phyloP scores from a whole-genome alignment of 306 rosid species.

The Corylus americana region DNA sequence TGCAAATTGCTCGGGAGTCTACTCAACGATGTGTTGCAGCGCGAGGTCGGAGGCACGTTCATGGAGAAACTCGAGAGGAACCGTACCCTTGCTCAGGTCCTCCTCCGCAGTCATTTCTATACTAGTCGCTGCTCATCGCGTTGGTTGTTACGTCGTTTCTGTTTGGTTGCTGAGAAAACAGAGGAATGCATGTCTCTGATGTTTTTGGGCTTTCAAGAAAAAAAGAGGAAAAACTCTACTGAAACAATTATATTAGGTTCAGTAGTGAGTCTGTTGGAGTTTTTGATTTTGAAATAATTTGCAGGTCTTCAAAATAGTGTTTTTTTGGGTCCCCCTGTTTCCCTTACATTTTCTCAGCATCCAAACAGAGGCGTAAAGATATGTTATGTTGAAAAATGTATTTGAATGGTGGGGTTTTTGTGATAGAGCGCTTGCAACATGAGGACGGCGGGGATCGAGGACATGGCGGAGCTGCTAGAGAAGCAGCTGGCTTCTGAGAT shows the following conservation, averaged over 20 bases:
- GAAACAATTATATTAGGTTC: background rate
- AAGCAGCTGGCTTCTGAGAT: slow-evolving; percentile 85
- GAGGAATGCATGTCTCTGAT: background rate
- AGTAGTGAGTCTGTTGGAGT: background rate
- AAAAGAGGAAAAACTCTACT: background rate
- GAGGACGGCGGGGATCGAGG: slow-evolving; percentile 85
- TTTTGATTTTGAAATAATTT: background rate
- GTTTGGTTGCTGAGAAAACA: slow-evolving; percentile 30
- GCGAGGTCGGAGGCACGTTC: slow-evolving; percentile 64
- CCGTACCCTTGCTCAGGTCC: slow-evolving; percentile 83
- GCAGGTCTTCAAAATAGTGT: background rate
- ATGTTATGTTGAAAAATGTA: slow-evolving; percentile 8
- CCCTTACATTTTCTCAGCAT: slow-evolving; percentile 9
- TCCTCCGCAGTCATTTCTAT: background rate
- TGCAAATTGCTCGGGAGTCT: slow-evolving; percentile 77
- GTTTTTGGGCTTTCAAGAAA: background rate
- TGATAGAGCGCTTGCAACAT: slow-evolving; percentile 76
- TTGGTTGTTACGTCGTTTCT: background rate
- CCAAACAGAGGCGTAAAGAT: slow-evolving; percentile 8
- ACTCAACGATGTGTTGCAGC: slow-evolving; percentile 76
- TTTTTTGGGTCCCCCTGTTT: background rate
- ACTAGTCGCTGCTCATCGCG: background rate
- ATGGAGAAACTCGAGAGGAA: slow-evolving; percentile 70
- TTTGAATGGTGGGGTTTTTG: slow-evolving; percentile 6
- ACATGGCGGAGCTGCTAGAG: slow-evolving; percentile 78